Evolutionary conservation across 352 stramenopile species (phyloP).

Genomic region (Pythium pyrilobum): DNA sequence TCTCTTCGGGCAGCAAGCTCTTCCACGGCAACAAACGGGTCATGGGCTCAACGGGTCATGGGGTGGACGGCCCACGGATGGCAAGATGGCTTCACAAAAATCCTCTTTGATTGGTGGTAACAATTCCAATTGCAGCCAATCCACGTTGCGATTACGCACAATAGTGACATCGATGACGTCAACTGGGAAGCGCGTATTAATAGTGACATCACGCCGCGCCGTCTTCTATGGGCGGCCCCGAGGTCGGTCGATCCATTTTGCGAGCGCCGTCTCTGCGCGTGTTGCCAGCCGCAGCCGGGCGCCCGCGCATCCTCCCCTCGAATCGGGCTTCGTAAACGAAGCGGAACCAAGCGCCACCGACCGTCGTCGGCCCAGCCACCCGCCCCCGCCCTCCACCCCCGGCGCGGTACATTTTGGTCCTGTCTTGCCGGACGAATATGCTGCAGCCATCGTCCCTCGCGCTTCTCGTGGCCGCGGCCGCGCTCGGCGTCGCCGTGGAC

Average conservation of each 20-base stretch:
- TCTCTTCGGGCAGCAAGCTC: neutral
- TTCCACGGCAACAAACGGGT: slow-evolving; percentile 3
- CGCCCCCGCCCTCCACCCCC: neutral
- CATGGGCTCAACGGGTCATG: neutral
- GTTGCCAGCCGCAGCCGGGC: too few relatives aligned
- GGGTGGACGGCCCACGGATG: too few relatives aligned
- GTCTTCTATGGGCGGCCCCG: neutral
- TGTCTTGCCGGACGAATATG: slow-evolving; percentile 2
- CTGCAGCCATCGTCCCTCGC: slow-evolving; percentile 5
- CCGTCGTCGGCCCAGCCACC: neutral
- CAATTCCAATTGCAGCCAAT: neutral
- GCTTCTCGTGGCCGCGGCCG: slow-evolving; percentile 12
- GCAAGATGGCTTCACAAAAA: neutral
- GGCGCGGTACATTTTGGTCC: too few relatives aligned
- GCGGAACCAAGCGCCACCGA: too few relatives aligned
- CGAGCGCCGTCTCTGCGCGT: neutral
- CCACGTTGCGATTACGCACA: neutral
- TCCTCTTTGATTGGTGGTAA: neutral
- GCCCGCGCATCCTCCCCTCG: too few relatives aligned
- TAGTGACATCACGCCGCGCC: neutral
- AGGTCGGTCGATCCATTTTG: neutral
- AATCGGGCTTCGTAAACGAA: too few relatives aligned
- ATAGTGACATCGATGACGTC: neutral
- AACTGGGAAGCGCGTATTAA: too few relatives aligned
- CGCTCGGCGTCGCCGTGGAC: slow-evolving; percentile 25